Evolutionary conservation across 78 protist genomes (phyloP).

Genomic region (Protostelium mycophagum): DNA sequence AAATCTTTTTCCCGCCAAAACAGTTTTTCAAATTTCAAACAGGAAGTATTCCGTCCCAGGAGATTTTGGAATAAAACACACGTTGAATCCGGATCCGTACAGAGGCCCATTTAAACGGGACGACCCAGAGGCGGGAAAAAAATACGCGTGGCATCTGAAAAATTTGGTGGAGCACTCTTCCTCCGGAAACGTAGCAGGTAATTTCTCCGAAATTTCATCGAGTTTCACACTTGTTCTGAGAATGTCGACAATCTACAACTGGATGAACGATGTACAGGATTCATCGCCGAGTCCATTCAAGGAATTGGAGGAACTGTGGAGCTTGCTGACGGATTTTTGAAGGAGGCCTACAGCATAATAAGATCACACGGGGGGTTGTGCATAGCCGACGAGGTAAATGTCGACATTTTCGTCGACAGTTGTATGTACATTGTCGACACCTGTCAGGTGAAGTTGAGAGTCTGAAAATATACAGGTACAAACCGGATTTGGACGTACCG

Average conservation of each 20-base stretch:
- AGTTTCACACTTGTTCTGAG: no score
- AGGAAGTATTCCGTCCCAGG: not conserved
- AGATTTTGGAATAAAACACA: not conserved
- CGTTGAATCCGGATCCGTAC: slow-evolving; percentile 18
- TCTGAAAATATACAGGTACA: no score
- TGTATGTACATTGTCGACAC: no score
- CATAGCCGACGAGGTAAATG: slow-evolving; percentile 63
- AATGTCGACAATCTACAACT: no score
- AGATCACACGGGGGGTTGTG: slow-evolving; percentile 74
- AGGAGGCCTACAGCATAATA: slow-evolving; percentile 16
- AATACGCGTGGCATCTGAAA: slow-evolving; percentile 25
- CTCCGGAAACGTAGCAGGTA: not conserved
- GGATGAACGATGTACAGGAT: slow-evolving; percentile 15
- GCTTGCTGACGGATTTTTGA: slow-evolving; percentile 46
- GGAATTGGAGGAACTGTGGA: slow-evolving; percentile 63
- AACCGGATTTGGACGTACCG: slow-evolving; percentile 74
- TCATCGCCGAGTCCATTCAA: slow-evolving; percentile 39
- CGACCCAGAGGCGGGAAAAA: slow-evolving; percentile 18
- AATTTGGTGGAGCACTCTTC: not conserved
- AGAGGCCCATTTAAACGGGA: slow-evolving; percentile 23
- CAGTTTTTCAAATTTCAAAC: no score
- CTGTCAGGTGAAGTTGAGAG: no score
- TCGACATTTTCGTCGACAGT: no score
- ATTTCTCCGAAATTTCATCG: not conserved
- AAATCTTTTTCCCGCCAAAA: no score